Evolutionary conservation across 2,329 filamentous ascomycete species (phyloP).

Genomic region (Cladophialophora exuberans): DNA sequence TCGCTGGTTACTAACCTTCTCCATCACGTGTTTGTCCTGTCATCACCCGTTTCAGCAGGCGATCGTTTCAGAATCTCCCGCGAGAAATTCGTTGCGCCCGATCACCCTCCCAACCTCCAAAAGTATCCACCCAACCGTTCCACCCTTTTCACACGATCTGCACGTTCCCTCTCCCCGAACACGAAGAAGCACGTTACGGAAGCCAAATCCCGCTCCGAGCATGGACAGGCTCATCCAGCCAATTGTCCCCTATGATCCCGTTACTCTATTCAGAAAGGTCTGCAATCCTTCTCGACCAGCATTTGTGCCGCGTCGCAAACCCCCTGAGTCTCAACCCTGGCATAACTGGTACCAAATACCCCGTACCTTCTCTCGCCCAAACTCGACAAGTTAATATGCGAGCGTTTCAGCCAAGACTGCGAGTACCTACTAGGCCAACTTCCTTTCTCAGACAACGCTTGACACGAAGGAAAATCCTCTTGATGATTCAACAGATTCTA

Average conservation of each 20-base stretch:
- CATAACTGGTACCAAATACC: too few species aligned
- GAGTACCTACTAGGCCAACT: too few species aligned
- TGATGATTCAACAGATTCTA: too few species aligned
- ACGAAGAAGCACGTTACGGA: background rate
- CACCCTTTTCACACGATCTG: constrained; percentile 2
- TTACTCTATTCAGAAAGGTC: constrained; percentile 13
- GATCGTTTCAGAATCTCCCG: constrained; percentile 14
- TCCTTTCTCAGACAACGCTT: too few species aligned
- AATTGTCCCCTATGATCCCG: constrained; percentile 7
- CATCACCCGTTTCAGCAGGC: background rate
- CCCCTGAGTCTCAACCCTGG: background rate
- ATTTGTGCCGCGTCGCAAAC: constrained; percentile 1
- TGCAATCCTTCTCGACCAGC: background rate
- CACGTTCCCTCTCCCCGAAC: background rate
- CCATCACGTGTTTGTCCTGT: constrained; percentile 6
- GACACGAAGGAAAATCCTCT: too few species aligned
- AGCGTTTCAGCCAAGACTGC: too few species aligned
- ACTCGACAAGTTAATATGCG: too few species aligned
- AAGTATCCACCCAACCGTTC: background rate
- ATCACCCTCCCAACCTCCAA: background rate
- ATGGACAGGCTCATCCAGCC: background rate
- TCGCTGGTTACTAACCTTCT: background rate
- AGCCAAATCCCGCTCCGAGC: background rate
- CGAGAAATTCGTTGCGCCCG: constrained; percentile 8
- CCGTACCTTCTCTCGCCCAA: too few species aligned